Evolutionary conservation across 345 rosid genomes (phyloP), one percentile per base, ranked within the genome.

Genomic region (Chamaenerion angustifolium): DNA sequence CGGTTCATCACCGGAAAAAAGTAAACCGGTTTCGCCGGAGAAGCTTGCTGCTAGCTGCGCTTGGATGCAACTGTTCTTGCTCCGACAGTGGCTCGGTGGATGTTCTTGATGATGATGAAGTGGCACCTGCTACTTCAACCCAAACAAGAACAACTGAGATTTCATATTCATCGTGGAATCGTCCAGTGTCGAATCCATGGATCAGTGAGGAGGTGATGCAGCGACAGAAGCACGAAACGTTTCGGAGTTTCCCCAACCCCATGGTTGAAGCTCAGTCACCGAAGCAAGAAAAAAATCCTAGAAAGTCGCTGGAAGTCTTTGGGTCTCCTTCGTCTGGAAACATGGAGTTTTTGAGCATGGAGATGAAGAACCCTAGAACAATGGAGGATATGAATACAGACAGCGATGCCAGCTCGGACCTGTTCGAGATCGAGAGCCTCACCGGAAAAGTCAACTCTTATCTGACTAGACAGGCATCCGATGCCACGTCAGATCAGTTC

Each of bases 371-470:
- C 37, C 37, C 71, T 8, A 73, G 54, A 57, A 46, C 23, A 16
- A 74, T 75, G 16, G 70, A 31, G 37, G 37, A 31, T 5, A 31
- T 31, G 37, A 71, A 46, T 55, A 56, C 8, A 54, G 59, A 46
- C 85, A 89, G 95, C 23, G 89, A 82, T 58, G 73, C 74, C 25
- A 88, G 95, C 63, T 85, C 89, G 7, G 97, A 89, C 46, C 72
- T 89, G 50, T 85, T 85, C n/a, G 95, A 89, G 80, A 82, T 85
- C 13, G 93, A 82, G 43, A 89, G 94, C 68, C 48, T 81, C 16
- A 74, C 78, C 1, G 86, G 89, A 37, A 85, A 80, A 53, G 66
- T 55, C 14, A 77, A 64, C 31, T 73, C 83, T 0, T 82, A 3
- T 31, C 37, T 31, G 37, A 31, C 37, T 4, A 31, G 82, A 50